phyloP scores from a whole-genome alignment of 2,329 filamentous ascomycete species.

The Apiospora marii region DNA sequence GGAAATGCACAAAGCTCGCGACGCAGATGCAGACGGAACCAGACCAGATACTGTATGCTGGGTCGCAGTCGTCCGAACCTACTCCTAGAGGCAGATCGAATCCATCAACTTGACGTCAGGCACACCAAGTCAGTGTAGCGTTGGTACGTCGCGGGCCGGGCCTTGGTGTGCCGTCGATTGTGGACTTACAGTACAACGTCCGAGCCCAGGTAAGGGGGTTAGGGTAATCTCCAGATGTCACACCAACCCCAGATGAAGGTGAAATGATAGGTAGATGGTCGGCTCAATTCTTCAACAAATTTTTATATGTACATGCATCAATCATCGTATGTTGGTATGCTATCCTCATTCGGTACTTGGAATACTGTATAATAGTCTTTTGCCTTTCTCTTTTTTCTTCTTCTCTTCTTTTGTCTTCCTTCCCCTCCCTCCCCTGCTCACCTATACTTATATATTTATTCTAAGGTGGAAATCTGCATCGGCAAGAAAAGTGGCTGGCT shows the following conservation, averaged over 20 bases:
- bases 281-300: not conserved
- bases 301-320: no score
- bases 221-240: not conserved
- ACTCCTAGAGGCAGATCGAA: not conserved
- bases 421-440: not conserved
- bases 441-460: not conserved
- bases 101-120: not conserved
- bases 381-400: not conserved
- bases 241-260: slow-evolving; percentile 10
- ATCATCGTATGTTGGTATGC: not conserved
- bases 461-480: not conserved
- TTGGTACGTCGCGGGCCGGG: slow-evolving; percentile 1
- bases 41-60: not conserved
- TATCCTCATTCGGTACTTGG: not conserved
- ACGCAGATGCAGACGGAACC: not conserved
- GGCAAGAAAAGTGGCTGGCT: slow-evolving; percentile 2
- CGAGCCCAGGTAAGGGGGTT: not conserved
- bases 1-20: not conserved
- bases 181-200: not conserved
- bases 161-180: slow-evolving; percentile 6
- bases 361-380: not conserved
- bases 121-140: not conserved
- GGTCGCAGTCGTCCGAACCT: not conserved
- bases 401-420: not conserved
- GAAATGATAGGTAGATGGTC: not conserved